Conservation (phyloP, 2,329 filamentous ascomycete species). For the Lachnellula arida region DNA sequence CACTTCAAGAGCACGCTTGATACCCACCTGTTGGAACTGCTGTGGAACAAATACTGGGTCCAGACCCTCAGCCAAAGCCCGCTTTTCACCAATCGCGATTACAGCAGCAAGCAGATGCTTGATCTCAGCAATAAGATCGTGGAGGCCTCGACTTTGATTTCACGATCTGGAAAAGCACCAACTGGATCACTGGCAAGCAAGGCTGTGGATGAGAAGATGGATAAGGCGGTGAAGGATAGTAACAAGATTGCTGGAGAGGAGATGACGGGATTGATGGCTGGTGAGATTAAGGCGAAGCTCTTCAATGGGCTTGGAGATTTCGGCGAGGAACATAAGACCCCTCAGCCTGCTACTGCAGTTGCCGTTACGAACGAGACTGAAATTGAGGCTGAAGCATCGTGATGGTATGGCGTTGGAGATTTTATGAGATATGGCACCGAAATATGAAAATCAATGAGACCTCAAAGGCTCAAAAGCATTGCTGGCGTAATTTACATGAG, state of each 20-base stretch:
- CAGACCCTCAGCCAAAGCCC: slow-evolving; percentile 90
- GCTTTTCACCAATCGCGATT: slow-evolving; percentile 87
- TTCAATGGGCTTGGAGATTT: slow-evolving; percentile 36
- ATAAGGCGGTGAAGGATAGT: slow-evolving; percentile 50
- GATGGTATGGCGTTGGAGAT: neutral
- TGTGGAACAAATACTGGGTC: slow-evolving; percentile 99
- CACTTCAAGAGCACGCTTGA: slow-evolving; percentile 95
- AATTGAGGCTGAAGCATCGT: slow-evolving; percentile 1
- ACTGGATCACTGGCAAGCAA: slow-evolving; percentile 14
- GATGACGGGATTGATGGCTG: slow-evolving; percentile 36
- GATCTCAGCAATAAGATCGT: slow-evolving; percentile 81
- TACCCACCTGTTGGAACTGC: slow-evolving; percentile 73
- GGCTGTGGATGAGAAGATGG: slow-evolving; percentile 44
- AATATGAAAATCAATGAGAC: slow-evolving; percentile 3
- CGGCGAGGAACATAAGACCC: neutral
- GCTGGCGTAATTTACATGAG: slow-evolving; percentile 15
- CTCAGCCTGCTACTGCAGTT: neutral
- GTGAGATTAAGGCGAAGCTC: slow-evolving; percentile 46
- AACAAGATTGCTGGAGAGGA: slow-evolving; percentile 55
- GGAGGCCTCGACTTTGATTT: slow-evolving; percentile 48
- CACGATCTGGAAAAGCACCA: slow-evolving; percentile 33
- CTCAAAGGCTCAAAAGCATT: slow-evolving; percentile 10
- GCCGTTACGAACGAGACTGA: neutral
- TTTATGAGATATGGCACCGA: neutral
- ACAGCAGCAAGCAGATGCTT: slow-evolving; percentile 84